Evolutionary conservation across 164 flowering plant genomes (phyloP).

Genomic region (Macadamia integrifolia): DNA sequence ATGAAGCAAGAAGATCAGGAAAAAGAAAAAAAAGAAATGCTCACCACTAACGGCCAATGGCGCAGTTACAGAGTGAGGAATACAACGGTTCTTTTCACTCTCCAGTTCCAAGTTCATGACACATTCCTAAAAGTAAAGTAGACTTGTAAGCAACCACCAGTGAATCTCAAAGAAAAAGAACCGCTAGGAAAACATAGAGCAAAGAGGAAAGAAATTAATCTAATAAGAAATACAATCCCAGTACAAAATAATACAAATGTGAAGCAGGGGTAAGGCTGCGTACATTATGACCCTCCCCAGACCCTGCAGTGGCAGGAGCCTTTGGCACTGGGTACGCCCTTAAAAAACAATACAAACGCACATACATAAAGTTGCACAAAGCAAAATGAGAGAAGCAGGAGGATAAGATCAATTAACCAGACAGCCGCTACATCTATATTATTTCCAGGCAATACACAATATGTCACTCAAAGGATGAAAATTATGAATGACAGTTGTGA

Average conservation of each 20-base stretch:
- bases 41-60: slow-evolving; percentile 94
- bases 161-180: neutral
- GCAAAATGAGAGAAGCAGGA: too few species aligned
- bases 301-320: too few species aligned
- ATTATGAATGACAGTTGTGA: too few species aligned
- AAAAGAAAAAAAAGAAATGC: slow-evolving; percentile 7
- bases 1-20: neutral
- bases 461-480: neutral
- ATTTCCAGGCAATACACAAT: neutral
- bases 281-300: too few species aligned
- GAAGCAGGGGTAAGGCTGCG: too few species aligned
- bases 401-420: too few species aligned
- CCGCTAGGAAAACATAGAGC: neutral
- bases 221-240: too few species aligned
- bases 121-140: slow-evolving; percentile 45
- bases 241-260: too few species aligned
- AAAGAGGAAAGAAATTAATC: neutral
- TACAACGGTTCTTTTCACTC: slow-evolving; percentile 60
- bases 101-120: slow-evolving; percentile 47
- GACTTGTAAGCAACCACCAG: slow-evolving; percentile 2
- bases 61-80: slow-evolving; percentile 59
- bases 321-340: too few species aligned
- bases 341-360: too few species aligned
- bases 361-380: too few species aligned
- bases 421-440: too few species aligned